Evolutionary conservation across 2,329 filamentous ascomycete genomes (phyloP).

Genomic region (Colletotrichum tanaceti): DNA sequence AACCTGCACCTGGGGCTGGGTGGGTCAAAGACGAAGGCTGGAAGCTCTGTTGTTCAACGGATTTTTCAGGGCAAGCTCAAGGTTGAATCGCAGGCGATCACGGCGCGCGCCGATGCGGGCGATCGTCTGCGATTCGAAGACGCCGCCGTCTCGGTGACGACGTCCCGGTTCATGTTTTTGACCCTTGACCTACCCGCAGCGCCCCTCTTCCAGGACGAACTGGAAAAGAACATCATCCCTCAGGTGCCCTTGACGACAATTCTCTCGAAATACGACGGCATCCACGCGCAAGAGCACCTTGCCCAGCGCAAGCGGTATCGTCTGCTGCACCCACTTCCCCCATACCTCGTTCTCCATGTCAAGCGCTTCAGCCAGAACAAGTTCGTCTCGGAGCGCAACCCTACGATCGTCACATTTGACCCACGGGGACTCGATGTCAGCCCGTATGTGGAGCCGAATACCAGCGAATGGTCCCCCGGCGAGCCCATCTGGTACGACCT

Average conservation of each 20-base stretch:
- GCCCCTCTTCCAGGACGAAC: constrained; percentile 94
- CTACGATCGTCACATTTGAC: constrained; percentile 97
- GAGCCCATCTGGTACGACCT: constrained; percentile 96
- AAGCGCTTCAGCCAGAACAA: constrained; percentile 98
- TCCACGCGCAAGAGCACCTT: constrained; percentile 86
- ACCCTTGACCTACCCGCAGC: constrained; percentile 93
- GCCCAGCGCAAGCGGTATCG: constrained; percentile 90
- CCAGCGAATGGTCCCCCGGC: constrained; percentile 73
- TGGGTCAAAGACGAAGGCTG: constrained; percentile 86
- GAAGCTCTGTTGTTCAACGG: constrained; percentile 87
- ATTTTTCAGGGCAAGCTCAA: constrained; percentile 94
- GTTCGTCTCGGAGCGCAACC: constrained; percentile 95
- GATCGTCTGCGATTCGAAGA: constrained; percentile 95
- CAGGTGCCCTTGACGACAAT: constrained; percentile 86
- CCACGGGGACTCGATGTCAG: constrained; percentile 84
- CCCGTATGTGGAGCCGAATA: constrained; percentile 91
- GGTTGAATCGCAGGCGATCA: constrained; percentile 93
- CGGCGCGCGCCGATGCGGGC: constrained; percentile 85
- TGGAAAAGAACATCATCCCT: constrained; percentile 96
- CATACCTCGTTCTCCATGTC: constrained; percentile 92
- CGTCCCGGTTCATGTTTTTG: constrained; percentile 86
- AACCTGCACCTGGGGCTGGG: constrained; percentile 92
- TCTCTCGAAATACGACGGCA: constrained; percentile 91
- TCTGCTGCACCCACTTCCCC: constrained; percentile 88
- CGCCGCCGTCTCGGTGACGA: constrained; percentile 80